phyloP scores from a whole-genome alignment of 192 early-diverging fungal genomes.

The Backusella circina region DNA sequence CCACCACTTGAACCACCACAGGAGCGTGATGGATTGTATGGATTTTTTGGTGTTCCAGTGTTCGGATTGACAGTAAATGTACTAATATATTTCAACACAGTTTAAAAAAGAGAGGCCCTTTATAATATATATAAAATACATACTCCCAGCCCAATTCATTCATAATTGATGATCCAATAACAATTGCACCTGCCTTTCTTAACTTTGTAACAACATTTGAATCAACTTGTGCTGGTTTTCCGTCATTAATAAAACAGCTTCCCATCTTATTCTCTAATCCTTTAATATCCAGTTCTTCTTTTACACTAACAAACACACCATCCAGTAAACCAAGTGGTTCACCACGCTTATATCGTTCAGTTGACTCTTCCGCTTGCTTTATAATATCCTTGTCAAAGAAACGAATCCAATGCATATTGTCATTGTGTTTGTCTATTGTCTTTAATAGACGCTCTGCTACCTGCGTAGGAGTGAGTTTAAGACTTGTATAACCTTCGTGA shows the following conservation, averaged over 20 bases:
- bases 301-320: conserved; percentile 70
- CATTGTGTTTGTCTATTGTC: conserved; percentile 12
- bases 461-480: conserved; percentile 34
- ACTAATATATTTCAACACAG: not conserved
- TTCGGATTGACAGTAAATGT: conserved; percentile 64
- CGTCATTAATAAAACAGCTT: conserved; percentile 55
- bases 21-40: conserved; percentile 50
- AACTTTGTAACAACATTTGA: conserved; percentile 48
- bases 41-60: conserved; percentile 59
- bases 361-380: conserved; percentile 52
- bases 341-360: conserved; percentile 45
- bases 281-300: conserved; percentile 68
- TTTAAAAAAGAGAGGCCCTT: not conserved
- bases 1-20: conserved; percentile 76
- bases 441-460: conserved; percentile 33
- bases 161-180: conserved; percentile 70
- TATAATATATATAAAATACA: not conserved
- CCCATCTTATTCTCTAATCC: conserved; percentile 53
- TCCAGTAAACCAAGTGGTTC: conserved; percentile 58
- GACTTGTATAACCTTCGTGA: conserved; percentile 36
- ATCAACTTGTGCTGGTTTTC: conserved; percentile 43
- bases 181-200: conserved; percentile 56
- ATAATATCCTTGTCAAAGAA: conserved; percentile 35
- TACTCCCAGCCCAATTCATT: conserved; percentile 67
- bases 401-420: conserved; percentile 16